Conservation (phyloP, 202 grass and related monocot species). For the Carex arenaria region DNA sequence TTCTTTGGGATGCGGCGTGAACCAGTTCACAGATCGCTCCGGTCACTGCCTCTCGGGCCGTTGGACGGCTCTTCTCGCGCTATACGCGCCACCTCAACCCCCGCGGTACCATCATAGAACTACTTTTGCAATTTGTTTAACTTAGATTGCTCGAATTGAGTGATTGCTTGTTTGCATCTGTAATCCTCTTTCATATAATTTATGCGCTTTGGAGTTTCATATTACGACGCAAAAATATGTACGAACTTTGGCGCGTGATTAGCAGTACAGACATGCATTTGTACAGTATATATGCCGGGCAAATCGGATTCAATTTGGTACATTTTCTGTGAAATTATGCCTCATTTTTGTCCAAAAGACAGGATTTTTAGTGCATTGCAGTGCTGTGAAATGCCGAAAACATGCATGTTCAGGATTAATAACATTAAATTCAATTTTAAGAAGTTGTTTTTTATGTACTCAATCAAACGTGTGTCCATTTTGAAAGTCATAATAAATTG, state of each 20-base stretch:
- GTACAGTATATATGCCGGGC: background rate
- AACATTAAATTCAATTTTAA: background rate
- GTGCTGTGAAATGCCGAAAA: background rate
- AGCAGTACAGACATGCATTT: background rate
- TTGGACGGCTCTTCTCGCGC: background rate
- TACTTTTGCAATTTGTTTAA: background rate
- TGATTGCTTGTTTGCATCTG: background rate
- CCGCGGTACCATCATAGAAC: background rate
- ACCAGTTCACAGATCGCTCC: constrained; percentile 8
- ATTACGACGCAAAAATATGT: background rate
- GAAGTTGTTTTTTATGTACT: background rate
- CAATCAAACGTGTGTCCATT: background rate
- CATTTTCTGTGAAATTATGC: background rate
- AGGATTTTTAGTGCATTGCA: background rate
- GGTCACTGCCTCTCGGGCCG: constrained; percentile 1
- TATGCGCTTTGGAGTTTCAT: background rate
- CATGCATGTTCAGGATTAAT: background rate
- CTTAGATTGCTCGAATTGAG: background rate
- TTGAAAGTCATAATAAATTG: background rate
- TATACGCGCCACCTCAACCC: constrained; percentile 15
- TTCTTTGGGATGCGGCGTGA: constrained; percentile 1
- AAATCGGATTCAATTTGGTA: background rate
- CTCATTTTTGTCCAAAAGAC: background rate
- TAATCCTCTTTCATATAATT: background rate
- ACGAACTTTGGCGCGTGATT: background rate